Evolutionary conservation across 345 rosid genomes (phyloP).

Genomic region (Capsella bursapastoris): DNA sequence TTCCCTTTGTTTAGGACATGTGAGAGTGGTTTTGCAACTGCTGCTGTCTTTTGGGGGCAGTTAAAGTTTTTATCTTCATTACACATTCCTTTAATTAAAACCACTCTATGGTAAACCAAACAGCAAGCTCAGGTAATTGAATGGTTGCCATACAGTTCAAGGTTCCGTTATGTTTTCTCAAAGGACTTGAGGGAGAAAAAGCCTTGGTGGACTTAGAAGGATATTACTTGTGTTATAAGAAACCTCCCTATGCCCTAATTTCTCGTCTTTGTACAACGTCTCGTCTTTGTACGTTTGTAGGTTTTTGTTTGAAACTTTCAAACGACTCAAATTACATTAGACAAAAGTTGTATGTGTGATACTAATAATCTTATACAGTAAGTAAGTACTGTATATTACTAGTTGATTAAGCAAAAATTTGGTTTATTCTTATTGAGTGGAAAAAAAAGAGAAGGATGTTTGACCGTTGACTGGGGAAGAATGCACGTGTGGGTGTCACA

Average conservation of each 20-base stretch:
- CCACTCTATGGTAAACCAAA: conserved; percentile 40
- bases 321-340: no score
- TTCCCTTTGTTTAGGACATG: no score
- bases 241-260: no score
- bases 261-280: no score
- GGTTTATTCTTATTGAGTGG: background rate
- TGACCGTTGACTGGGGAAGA: conserved; percentile 34
- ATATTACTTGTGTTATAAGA: conserved; percentile 2
- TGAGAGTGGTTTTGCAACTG: no score
- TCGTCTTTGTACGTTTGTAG: no score
- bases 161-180: conserved; percentile 71
- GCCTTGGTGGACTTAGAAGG: conserved; percentile 51
- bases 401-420: background rate
- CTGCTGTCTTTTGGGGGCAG: no score
- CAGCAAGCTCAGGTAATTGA: conserved; percentile 60
- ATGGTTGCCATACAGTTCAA: conserved; percentile 80
- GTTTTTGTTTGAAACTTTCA: background rate
- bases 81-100: no score
- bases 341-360: background rate
- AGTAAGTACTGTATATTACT: background rate
- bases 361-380: background rate
- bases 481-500: conserved; percentile 39
- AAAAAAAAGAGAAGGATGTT: conserved; percentile 21
- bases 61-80: no score
- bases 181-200: conserved; percentile 68